Evolutionary conservation across 2,329 filamentous ascomycete genomes (phyloP), one percentile per base, ranked within the genome.

Genomic region (Daldinia eschscholtzii): DNA sequence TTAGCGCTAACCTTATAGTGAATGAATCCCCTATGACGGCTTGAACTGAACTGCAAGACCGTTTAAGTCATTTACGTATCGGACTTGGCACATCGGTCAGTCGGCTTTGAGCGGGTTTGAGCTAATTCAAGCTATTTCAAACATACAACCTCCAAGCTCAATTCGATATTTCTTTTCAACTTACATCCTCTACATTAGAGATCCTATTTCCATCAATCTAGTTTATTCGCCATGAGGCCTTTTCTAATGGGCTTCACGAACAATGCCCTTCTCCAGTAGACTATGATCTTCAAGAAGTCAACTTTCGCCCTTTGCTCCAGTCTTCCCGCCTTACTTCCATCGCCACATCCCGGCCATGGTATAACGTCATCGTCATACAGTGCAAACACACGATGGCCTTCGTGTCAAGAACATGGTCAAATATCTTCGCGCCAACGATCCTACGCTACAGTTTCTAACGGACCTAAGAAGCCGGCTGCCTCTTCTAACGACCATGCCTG

Each of bases 401-500:
- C 28, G 57, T 41, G 58, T 37, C 67, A 15, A 20, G 39, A 58
- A 23, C 18, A 39, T 13, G 37, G 39, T 26, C 33, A n/a, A 26
- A 13, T 20, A 9, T 26, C 33, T 3, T 52, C 48, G 15, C 42
- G 57, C 13, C 55, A 41, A 52, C 72, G 74, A 35, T 53, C 44
- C 28, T 79, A 78, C 63, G 76, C 77, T 10, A 77, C 76, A 2
- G 61, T 73, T 28, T 74, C 74, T n/a, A 59, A 74, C 15, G 57
- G 35, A 1, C 58, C 63, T 6, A 68, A 67, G 15, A 71, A 61
- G 15, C 72, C 77, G 5, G 70, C 75, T 39, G 35, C 57, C 46
- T 64, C 70, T 57, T 42, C 64, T 23, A 56, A 53, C 5, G 63
- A 64, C 3, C 71, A 74, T 65, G 50, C 57, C 30, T 89, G 87